Base-by-base conservation (phyloP, 345 rosid genomes). In the Ailanthus altissimus region DNA sequence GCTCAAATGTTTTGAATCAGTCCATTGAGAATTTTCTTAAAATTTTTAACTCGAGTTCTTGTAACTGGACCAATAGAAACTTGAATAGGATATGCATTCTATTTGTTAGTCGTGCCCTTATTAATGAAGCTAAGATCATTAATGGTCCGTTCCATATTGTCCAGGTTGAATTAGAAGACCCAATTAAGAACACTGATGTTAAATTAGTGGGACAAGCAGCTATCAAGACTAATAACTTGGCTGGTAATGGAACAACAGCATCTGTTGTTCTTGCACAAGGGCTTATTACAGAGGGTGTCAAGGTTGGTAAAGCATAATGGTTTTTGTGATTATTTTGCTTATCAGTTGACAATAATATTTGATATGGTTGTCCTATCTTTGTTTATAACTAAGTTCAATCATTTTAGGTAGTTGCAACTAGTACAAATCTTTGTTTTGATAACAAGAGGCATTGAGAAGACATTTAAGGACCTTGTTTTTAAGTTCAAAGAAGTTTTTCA, bases 191-290 rank as follows among this genome's bases (percentile, higher is more conserved):
- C 75, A 97, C 94, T 69, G 99, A 97, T 67, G 98, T 97, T 32
- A 96, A 92, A 85, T 80, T 97, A 78, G 98, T 97, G 76, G 88
- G 99, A 75, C 99, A 97, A 83, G 98, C 98, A 4, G 99, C 99
- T 84, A 89, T 95, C 42, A 96, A 96, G 82, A 96, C 98, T 47
- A 96, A 96, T 81, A 98, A 96, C 89, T 80, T 96, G 86, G 99
- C 99, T 70, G 99, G 98, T 80, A 98, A 94, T 46, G 98, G 99
- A 25, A 97, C 98, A 2, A 97, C 98, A 43, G 94, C 98, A 67
- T 97, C 99, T 11, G 99, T 97, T 79, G 99, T 97, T 78, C 99
- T 97, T 63, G 98, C 99, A 10, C 97, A 94, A 75, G 98, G 99
- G 61, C 95, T 92, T 28, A 94, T 97, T 78, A 91, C 98, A 13